Conservation (phyloP, 2,329 filamentous ascomycete species). For the Paracamarosporium sp. region DNA sequence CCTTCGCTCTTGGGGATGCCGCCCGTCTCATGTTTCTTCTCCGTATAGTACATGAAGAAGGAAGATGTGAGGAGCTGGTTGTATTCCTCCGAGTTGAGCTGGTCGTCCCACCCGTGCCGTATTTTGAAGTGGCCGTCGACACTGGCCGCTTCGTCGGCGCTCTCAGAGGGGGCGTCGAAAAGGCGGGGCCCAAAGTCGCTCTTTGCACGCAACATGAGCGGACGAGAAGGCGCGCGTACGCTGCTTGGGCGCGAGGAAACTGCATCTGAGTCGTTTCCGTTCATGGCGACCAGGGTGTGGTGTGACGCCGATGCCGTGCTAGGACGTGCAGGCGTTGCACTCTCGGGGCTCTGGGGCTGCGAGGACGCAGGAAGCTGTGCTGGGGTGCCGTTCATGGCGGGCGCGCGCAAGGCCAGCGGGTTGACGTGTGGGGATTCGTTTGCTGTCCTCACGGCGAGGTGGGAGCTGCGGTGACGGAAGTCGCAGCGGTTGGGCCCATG, state of each 20-base stretch:
- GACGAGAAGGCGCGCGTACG: slow-evolving; percentile 52
- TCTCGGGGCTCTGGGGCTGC: slow-evolving; percentile 20
- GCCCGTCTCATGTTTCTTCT: slow-evolving; percentile 95
- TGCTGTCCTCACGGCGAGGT: slow-evolving; percentile 40
- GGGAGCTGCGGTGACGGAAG: slow-evolving; percentile 26
- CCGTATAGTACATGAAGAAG: slow-evolving; percentile 99
- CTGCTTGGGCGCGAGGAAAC: slow-evolving; percentile 56
- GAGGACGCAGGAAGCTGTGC: slow-evolving; percentile 14
- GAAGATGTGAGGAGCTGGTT: slow-evolving; percentile 84
- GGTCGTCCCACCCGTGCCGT: slow-evolving; percentile 90
- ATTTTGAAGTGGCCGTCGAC: slow-evolving; percentile 63
- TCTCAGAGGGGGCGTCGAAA: slow-evolving; percentile 28
- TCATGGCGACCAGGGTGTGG: slow-evolving; percentile 22
- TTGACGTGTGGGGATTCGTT: slow-evolving; percentile 23
- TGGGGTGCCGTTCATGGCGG: slow-evolving; percentile 26
- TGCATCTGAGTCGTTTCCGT: slow-evolving; percentile 41
- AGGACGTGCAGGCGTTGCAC: slow-evolving; percentile 28
- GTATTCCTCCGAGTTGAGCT: slow-evolving; percentile 90
- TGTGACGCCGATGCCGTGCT: slow-evolving; percentile 32
- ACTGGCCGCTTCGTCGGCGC: slow-evolving; percentile 48
- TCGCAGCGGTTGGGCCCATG: slow-evolving; percentile 36
- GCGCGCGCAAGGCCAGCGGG: slow-evolving; percentile 37
- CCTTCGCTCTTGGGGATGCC: slow-evolving; percentile 76
- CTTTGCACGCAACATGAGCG: slow-evolving; percentile 59
- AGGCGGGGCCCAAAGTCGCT: slow-evolving; percentile 65